Base-by-base conservation (phyloP, 768 basidiomycete species). In the Hericium coralloides region DNA sequence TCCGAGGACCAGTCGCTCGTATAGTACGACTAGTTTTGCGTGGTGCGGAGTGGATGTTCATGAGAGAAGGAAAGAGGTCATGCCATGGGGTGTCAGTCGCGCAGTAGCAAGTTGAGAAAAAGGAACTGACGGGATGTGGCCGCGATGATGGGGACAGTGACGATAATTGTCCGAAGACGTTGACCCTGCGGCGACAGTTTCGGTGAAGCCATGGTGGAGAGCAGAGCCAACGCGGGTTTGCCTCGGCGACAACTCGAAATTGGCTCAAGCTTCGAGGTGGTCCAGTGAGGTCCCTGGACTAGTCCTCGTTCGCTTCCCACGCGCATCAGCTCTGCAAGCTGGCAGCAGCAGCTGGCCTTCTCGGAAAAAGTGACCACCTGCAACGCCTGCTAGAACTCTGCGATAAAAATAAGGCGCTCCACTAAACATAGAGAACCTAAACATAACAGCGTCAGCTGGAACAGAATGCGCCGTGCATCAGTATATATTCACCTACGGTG, bases 111-210 rank as follows among this genome's bases (percentile, higher is more conserved):
- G 52, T 55, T 25, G 38, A 26, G 50, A 63, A 39, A 50, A 47
- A 22, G 43, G 7, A 12, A 74, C 82, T 58, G 56, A 89, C 87
- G 77, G 51, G 83, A 79, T 12, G 80, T 81, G 5, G 79, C 84
- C 25, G 76, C 82, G 52, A 87, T 82, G 47, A 89, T 76, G 3
- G 87, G 87, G 12, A 83, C 60, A 0, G 84, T 75, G 41, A 85
- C 72, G 45, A 89, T 83, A 58, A 89, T 78, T 25, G 75, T 79
- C 20, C 76, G 76, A 53, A 77, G 67, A 58, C 73, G 70, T 47
- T 70, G 73, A 43, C 75, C 76, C 62, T 80, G 73, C 8, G 74
- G 74, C 22, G 77, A 72, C 12, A 79, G 65, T 58, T 68, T 73
- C 55, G 64, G 63, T 47, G 58, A 49, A 47, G 39, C 52, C 59